Conservation (phyloP, 306 rosid species). For the Canavalia gladiata region DNA sequence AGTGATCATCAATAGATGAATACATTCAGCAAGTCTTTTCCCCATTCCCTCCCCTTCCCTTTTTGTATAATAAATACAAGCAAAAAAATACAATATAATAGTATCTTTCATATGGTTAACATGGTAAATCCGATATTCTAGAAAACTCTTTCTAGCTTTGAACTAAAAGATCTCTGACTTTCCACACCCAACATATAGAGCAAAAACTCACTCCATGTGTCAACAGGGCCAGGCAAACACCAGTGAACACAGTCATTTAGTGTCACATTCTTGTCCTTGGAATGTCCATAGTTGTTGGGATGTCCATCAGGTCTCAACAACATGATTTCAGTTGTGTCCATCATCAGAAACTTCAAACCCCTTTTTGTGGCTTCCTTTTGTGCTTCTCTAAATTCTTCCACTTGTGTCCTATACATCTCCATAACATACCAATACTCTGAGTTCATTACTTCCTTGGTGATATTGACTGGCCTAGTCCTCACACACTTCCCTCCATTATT, state of each 20-base stretch:
- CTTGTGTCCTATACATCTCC: slow-evolving; percentile 62
- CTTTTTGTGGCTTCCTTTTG: slow-evolving; percentile 53
- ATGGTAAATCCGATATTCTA: slow-evolving; percentile 19
- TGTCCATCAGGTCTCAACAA: slow-evolving; percentile 91
- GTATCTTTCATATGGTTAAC: slow-evolving; percentile 7
- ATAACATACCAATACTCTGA: slow-evolving; percentile 42
- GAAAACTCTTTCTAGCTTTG: slow-evolving; percentile 39
- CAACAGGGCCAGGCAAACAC: slow-evolving; percentile 97
- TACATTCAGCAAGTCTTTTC: slow-evolving; percentile 6
- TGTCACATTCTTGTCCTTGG: slow-evolving; percentile 57
- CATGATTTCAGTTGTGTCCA: slow-evolving; percentile 81
- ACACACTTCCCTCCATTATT: slow-evolving; percentile 84
- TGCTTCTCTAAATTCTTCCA: slow-evolving; percentile 69
- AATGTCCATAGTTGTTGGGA: slow-evolving; percentile 71
- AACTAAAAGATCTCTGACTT: slow-evolving; percentile 34
- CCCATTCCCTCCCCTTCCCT: neutral
- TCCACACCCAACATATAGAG: slow-evolving; percentile 61
- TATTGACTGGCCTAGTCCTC: slow-evolving; percentile 67
- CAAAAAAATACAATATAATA: neutral
- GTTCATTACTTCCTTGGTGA: slow-evolving; percentile 56
- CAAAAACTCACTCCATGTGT: slow-evolving; percentile 92
- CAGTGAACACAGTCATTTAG: slow-evolving; percentile 92
- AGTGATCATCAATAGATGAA: neutral
- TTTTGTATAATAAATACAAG: slow-evolving; percentile 16
- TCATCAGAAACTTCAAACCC: slow-evolving; percentile 63